Evolutionary conservation across 2,329 filamentous ascomycete species (phyloP).

Genomic region (Sporothrix globosa): DNA sequence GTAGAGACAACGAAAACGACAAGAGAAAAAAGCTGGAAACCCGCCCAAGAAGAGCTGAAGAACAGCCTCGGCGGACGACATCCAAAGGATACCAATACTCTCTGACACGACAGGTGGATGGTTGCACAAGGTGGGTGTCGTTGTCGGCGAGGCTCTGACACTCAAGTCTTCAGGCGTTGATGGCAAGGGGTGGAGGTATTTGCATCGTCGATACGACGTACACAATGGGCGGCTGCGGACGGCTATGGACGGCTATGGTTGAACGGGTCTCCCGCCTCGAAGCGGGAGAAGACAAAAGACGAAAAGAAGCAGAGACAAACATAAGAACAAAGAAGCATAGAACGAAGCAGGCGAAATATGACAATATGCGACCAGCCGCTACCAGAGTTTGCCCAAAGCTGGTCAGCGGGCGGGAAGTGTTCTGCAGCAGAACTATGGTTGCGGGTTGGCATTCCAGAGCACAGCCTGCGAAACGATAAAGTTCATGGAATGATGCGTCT

Average conservation of each 20-base stretch:
- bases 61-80: background rate
- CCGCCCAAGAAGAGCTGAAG: background rate
- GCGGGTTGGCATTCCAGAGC: background rate
- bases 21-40: background rate
- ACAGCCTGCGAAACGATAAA: background rate
- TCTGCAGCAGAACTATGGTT: background rate
- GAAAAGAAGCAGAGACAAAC: background rate
- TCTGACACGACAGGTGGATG: background rate
- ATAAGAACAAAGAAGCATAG: background rate
- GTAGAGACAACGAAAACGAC: background rate
- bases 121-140: background rate
- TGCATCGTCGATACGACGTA: background rate
- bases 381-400: background rate
- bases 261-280: background rate
- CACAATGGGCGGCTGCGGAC: background rate
- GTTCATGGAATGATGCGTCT: background rate
- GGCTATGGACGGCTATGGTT: background rate
- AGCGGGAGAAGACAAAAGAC: background rate
- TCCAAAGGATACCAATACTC: constrained; percentile 6
- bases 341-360: background rate
- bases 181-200: background rate
- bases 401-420: constrained; percentile 15
- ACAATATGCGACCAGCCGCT: constrained; percentile 12
- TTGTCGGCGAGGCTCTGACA: constrained; percentile 9
- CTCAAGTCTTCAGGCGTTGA: background rate